A percentile compares a stretch with the other conserved stretches of the same genome.
Evolutionary conservation across 495 filamentous ascomycete genomes (phyloP).

Genomic region (Penicillium arizonense): DNA sequence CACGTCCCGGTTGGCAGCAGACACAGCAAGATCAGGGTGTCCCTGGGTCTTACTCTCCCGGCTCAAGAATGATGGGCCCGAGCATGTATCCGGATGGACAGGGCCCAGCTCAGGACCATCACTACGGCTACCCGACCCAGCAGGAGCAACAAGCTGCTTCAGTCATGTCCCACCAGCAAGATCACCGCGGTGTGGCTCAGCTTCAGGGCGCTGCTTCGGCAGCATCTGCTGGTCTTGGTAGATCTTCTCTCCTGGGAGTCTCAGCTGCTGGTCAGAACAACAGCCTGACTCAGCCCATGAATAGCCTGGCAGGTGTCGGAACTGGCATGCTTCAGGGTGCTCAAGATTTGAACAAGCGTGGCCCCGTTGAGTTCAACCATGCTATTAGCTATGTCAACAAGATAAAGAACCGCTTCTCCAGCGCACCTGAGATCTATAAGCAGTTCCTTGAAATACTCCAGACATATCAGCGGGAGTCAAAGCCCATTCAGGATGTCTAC

Average conservation of each 20-base stretch:
- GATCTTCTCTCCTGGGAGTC: slow-evolving; percentile 42
- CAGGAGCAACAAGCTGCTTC: slow-evolving; percentile 50
- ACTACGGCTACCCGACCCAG: slow-evolving; percentile 44
- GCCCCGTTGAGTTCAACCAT: slow-evolving; percentile 98
- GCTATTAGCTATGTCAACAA: slow-evolving; percentile 99
- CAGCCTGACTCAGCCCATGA: slow-evolving; percentile 48
- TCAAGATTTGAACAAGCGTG: slow-evolving; percentile 77
- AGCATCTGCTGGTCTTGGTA: slow-evolving; percentile 46
- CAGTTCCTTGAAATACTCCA: slow-evolving; percentile 98
- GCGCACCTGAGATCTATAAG: slow-evolving; percentile 97
- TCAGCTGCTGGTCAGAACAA: slow-evolving; percentile 47
- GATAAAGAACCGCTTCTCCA: slow-evolving; percentile 98
- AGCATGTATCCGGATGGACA: slow-evolving; percentile 39
- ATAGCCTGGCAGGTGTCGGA: slow-evolving; percentile 43
- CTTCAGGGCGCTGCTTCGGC: slow-evolving; percentile 74
- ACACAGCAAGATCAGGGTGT: slow-evolving; percentile 47
- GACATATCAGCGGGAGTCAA: slow-evolving; percentile 97
- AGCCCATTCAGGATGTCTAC: slow-evolving; percentile 98
- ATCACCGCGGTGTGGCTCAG: slow-evolving; percentile 79
- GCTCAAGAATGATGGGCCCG: slow-evolving; percentile 40
- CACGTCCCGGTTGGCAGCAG: slow-evolving; percentile 48
- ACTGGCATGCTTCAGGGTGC: slow-evolving; percentile 46
- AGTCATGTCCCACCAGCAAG: slow-evolving; percentile 66
- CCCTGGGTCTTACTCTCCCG: slow-evolving; percentile 45
- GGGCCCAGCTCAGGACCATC: slow-evolving; percentile 40